Percentiles rank a stretch among this genome's conserved stretches.
Conservation (phyloP, 352 stramenopile genomes). For the Pythium aquatile region DNA sequence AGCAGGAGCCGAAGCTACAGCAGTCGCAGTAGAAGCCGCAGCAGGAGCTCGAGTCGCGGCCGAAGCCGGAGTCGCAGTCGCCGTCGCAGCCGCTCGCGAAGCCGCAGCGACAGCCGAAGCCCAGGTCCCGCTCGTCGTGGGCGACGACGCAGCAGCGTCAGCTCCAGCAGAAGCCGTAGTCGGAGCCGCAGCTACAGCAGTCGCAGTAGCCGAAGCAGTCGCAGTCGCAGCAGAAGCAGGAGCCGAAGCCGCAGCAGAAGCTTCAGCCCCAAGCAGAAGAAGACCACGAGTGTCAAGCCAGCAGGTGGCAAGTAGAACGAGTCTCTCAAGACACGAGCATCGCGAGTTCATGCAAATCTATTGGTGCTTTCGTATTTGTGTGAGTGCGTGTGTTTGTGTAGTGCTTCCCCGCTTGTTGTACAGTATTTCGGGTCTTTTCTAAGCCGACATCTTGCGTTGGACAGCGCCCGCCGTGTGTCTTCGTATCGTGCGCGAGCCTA, state of each 20-base stretch:
- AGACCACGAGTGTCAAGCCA: slow-evolving; percentile 8
- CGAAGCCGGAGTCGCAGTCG: slow-evolving; percentile 25
- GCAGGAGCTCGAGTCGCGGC: slow-evolving; percentile 27
- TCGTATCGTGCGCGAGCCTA: slow-evolving; percentile 5
- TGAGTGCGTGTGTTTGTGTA: background rate
- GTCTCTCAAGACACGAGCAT: background rate
- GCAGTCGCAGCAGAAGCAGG: slow-evolving; percentile 8
- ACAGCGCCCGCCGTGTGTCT: slow-evolving; percentile 9
- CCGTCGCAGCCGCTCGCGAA: slow-evolving; percentile 27
- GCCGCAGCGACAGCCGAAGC: slow-evolving; percentile 27
- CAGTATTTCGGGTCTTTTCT: background rate
- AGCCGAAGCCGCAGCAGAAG: slow-evolving; percentile 26
- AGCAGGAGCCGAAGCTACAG: slow-evolving; percentile 28
- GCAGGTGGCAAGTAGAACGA: background rate
- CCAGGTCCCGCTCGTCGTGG: slow-evolving; percentile 2
- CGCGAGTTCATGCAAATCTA: background rate
- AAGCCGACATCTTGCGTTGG: slow-evolving; percentile 20
- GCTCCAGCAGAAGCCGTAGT: slow-evolving; percentile 27
- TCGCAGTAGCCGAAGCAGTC: slow-evolving; percentile 25
- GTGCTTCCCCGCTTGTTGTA: background rate
- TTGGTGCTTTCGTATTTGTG: background rate
- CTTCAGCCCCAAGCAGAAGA: slow-evolving; percentile 25
- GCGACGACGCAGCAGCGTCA: background rate
- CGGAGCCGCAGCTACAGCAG: slow-evolving; percentile 28
- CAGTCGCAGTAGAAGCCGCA: slow-evolving; percentile 16